Conservation (phyloP, 1,284 basidiomycete genomes). For the Cryptococcus neoformans region DNA sequence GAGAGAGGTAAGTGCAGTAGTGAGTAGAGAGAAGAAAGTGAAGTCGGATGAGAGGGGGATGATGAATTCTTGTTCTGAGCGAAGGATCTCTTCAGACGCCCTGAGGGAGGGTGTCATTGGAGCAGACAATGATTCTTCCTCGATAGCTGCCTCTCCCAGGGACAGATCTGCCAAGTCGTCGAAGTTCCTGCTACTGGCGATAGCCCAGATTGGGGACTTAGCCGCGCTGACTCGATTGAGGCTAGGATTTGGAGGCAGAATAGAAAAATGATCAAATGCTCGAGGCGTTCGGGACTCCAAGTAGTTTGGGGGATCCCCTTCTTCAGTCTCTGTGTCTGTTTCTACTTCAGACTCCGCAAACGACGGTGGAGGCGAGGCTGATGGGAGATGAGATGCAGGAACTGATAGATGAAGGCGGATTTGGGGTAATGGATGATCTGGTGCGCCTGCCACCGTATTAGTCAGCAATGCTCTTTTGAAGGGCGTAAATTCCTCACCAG, state of each 20-base stretch:
- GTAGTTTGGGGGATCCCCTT: slow-evolving; percentile 10
- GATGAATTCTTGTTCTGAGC: slow-evolving; percentile 57
- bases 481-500: slow-evolving; percentile 28
- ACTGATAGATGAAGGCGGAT: slow-evolving; percentile 35
- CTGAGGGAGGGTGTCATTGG: too few species aligned
- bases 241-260: slow-evolving; percentile 34
- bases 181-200: slow-evolving; percentile 25
- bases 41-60: slow-evolving; percentile 79
- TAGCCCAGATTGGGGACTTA: slow-evolving; percentile 46
- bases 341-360: slow-evolving; percentile 7
- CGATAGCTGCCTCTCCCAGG: slow-evolving; percentile 28
- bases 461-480: too few species aligned
- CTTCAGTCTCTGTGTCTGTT: slow-evolving; percentile 23
- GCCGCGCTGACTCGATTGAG: slow-evolving; percentile 29
- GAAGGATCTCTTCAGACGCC: too few species aligned
- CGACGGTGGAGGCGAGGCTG: slow-evolving; percentile 11
- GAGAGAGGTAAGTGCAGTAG: slow-evolving; percentile 66
- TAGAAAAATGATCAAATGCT: slow-evolving; percentile 4
- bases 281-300: background rate
- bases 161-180: slow-evolving; percentile 31
- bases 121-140: background rate
- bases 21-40: slow-evolving; percentile 76
- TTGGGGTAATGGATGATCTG: slow-evolving; percentile 42
- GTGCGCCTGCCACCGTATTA: slow-evolving; percentile 26
- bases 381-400: slow-evolving; percentile 1